Evolutionary conservation across 2,329 filamentous ascomycete genomes (phyloP).

Genomic region (Penicillium digitatum): DNA sequence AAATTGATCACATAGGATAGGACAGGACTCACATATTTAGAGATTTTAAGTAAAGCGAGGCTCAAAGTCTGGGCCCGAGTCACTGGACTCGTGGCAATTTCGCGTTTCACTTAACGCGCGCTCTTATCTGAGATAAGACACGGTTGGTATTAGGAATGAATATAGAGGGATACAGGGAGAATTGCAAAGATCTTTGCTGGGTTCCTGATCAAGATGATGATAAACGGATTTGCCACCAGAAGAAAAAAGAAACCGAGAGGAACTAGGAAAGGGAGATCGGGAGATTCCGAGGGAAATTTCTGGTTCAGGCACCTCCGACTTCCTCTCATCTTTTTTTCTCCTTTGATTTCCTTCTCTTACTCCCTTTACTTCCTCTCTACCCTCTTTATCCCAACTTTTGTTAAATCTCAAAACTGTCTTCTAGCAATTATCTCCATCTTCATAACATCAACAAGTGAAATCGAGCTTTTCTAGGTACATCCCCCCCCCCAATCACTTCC

Average conservation of each 20-base stretch:
- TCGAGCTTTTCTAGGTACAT: background rate
- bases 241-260: background rate
- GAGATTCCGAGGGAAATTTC: constrained; percentile 18
- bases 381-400: background rate
- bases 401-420: background rate
- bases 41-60: background rate
- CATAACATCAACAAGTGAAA: background rate
- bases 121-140: constrained; percentile 19
- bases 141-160: background rate
- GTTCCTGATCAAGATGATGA: background rate
- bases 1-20: background rate
- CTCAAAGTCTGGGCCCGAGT: constrained; percentile 9
- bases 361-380: background rate
- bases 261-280: constrained; percentile 1
- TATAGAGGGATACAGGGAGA: background rate
- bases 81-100: constrained; percentile 38
- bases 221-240: background rate
- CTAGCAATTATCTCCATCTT: no score
- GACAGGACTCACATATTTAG: background rate
- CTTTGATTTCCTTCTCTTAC: background rate
- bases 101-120: constrained; percentile 45
- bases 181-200: background rate
- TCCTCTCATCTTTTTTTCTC: constrained; percentile 10
- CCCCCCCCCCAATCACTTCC: background rate
- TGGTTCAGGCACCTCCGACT: constrained; percentile 22